Evolutionary conservation across 2,329 filamentous ascomycete genomes (phyloP), one percentile per base, ranked within the genome.

Genomic region (Penicillium hesseltinei): DNA sequence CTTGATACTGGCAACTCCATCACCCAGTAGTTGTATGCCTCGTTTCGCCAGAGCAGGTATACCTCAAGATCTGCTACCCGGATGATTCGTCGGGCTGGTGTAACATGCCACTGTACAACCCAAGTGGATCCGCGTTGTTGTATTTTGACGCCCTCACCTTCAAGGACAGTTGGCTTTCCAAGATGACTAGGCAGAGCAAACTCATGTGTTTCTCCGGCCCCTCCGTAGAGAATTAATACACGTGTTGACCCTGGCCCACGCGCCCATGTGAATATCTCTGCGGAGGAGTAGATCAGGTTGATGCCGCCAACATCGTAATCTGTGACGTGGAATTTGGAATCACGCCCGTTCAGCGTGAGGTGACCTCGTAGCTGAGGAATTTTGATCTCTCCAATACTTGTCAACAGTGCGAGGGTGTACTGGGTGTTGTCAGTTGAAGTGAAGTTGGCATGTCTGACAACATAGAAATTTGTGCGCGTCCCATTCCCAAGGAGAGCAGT

Each of bases 261-360:
- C 33, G 59, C 45, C 67, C 68, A 69, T n/a, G 69, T 72, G 38
- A 69, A 69, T 15, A 73, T 66, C 27, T 73, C 71, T 17, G 67
- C 68, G 9, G 69, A 63, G 4, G 68, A 69, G 44, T 71, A 71
- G 9, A 71, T 56, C 40, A 69, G 19, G 29, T 59, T 66, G 13
- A 57, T 63, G 13, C 60, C 60, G 45, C 57, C 64, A 17, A 72
- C 29, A 57, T 68, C 58, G 39, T 70, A 71, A 60, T 71, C 68
- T 3, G 63, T 64, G 19, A 70, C 69, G 46, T 70, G 67, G 23
- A 70, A 64, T 59, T 72, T 73, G n/a, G 66, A 72, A 61, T 73
- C 66, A 17, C 67, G 59, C 6, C 67, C 64, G 44, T 66, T 58
- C 9, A 71, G 52, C 5, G 53, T 59, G 42, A 70, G 53, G 10